Percentiles rank a stretch among this genome's conserved stretches.
phyloP scores from a whole-genome alignment of 257 asterid species.

The Thymus quinquecostatus region DNA sequence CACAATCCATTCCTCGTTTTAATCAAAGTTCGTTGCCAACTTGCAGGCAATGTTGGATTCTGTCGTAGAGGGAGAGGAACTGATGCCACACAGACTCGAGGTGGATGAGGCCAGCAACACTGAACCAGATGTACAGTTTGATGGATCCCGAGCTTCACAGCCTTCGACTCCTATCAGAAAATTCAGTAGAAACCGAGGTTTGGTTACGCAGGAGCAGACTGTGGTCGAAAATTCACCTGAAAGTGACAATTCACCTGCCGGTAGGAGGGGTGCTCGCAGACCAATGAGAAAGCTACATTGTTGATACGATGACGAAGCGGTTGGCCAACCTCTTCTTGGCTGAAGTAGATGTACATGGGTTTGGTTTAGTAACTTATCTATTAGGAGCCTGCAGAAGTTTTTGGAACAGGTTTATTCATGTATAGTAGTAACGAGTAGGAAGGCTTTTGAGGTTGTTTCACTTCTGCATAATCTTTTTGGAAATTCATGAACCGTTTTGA shows the following conservation, averaged over 20 bases:
- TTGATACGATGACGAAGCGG: conserved; percentile 13
- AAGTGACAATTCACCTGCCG: conserved; percentile 45
- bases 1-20: not conserved
- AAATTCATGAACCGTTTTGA: not conserved
- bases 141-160: conserved; percentile 43
- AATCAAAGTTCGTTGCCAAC: conserved; percentile 3
- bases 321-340: conserved; percentile 34
- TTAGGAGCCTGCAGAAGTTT: not conserved
- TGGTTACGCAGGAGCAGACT: conserved; percentile 79
- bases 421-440: conserved; percentile 2
- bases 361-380: not conserved
- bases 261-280: conserved; percentile 55
- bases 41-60: conserved; percentile 76
- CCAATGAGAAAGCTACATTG: conserved; percentile 62
- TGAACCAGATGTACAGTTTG: conserved; percentile 35
- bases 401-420: not conserved
- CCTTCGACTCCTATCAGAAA: conserved; percentile 91
- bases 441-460: not conserved
- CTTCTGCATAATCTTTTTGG: not conserved
- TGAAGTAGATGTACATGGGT: conserved; percentile 31
- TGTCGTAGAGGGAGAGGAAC: conserved; percentile 73
- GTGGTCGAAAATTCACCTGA: conserved; percentile 89
- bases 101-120: conserved; percentile 22
- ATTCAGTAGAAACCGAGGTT: conserved; percentile 80
- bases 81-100: conserved; percentile 80